These are phyloP conservation scores for Mrakia gelida DNA, from an alignment of 768 basidiomycete species.

Conservation along the genomic window DNA sequence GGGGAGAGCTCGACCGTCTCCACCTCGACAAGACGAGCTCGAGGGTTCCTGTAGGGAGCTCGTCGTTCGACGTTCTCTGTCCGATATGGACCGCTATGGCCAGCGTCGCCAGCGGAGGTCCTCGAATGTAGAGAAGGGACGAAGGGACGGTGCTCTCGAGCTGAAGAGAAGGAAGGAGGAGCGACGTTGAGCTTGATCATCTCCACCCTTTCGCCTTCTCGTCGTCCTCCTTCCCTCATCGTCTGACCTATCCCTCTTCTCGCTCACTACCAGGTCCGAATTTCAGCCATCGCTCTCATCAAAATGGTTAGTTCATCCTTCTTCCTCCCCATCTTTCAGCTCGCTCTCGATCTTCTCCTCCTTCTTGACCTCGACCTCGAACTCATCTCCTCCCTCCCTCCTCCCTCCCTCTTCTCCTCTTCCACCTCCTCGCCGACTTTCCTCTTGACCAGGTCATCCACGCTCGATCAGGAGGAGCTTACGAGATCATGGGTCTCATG, in stretches of 20 bases:
- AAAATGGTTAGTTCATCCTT: constrained; percentile 48
- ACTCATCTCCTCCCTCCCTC: background rate
- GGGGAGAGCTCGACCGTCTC: background rate
- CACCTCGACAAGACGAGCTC: background rate
- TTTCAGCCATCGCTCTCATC: constrained; percentile 53
- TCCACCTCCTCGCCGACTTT: background rate
- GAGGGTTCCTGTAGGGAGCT: background rate
- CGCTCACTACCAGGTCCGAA: constrained; percentile 34
- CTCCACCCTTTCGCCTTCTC: background rate
- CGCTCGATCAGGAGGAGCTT: constrained; percentile 90
- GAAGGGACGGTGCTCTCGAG: background rate
- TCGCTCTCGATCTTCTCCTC: background rate
- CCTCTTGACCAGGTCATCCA: constrained; percentile 53
- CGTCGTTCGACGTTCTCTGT: too few relatives aligned
- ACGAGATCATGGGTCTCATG: constrained; percentile 99
- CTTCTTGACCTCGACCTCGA: background rate
- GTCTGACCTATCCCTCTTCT: background rate
- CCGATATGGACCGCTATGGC: too few relatives aligned
- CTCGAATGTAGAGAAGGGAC: too few relatives aligned
- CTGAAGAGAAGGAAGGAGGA: background rate
- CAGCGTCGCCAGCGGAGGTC: background rate
- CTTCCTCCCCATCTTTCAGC: background rate
- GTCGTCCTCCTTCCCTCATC: background rate
- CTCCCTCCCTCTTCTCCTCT: background rate
- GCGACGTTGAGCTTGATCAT: constrained; percentile 15